phyloP scores from a whole-genome alignment of 768 basidiomycete genomes.

The Fistulinella prunicolor region DNA sequence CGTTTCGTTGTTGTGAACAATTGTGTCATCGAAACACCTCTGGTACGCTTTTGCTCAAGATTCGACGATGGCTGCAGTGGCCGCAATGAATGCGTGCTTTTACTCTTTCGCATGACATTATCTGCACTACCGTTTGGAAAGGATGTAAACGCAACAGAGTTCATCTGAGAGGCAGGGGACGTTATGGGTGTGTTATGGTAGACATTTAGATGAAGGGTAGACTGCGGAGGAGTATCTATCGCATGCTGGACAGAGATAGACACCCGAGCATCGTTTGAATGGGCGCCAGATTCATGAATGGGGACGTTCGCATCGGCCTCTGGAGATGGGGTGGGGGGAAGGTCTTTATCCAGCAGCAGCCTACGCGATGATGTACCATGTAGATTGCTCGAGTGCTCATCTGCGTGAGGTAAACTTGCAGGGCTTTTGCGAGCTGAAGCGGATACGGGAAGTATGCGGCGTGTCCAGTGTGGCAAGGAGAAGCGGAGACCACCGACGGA shows the following conservation, averaged over 20 bases:
- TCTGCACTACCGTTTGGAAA: constrained; percentile 9
- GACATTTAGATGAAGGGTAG: constrained; percentile 56
- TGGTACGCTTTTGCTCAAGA: constrained; percentile 34
- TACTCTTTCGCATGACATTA: constrained; percentile 43
- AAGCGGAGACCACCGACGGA: constrained; percentile 46
- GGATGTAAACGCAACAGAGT: constrained; percentile 45
- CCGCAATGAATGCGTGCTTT: constrained; percentile 44
- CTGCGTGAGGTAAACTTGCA: constrained; percentile 18
- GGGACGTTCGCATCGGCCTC: background rate
- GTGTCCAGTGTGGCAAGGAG: constrained; percentile 64
- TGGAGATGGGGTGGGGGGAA: constrained; percentile 45
- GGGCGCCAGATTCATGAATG: constrained; percentile 1
- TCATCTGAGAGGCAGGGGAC: constrained; percentile 45
- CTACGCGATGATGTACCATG: constrained; percentile 12
- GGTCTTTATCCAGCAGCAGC: constrained; percentile 40
- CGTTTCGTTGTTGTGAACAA: constrained; percentile 42
- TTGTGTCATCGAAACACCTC: constrained; percentile 59
- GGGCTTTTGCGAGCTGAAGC: constrained; percentile 30
- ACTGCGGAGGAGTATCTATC: constrained; percentile 42
- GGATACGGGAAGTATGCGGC: constrained; percentile 40
- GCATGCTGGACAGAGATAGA: constrained; percentile 20
- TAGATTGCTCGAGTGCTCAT: constrained; percentile 25
- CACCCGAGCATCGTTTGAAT: constrained; percentile 9
- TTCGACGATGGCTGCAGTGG: constrained; percentile 10
- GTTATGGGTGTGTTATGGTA: constrained; percentile 48